Conservation (phyloP, 192 early-diverging fungal genomes). For the Ambispora gerdemannii region DNA sequence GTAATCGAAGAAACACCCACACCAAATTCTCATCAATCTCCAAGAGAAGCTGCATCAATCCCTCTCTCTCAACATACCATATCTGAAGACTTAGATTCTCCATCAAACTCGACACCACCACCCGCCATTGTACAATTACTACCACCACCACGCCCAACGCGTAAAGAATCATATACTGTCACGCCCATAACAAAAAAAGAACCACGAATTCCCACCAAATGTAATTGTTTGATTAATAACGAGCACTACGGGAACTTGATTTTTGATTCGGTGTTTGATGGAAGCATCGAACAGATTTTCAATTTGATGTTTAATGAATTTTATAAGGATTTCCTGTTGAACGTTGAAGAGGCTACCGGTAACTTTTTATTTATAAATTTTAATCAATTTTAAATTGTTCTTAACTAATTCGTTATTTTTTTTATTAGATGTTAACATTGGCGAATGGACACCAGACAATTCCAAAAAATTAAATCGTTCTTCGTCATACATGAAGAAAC, state of each 20-base stretch:
- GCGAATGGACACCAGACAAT: conserved; percentile 34
- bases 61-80: not conserved
- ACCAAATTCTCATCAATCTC: not conserved
- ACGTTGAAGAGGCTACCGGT: conserved; percentile 50
- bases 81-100: too few relatives aligned
- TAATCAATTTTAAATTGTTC: not conserved
- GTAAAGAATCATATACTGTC: not conserved
- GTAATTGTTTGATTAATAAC: conserved; percentile 45
- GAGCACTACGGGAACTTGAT: conserved; percentile 45
- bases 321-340: conserved; percentile 41
- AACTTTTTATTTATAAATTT: conserved; percentile 27
- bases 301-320: conserved; percentile 54
- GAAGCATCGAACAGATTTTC: conserved; percentile 48
- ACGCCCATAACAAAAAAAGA: not conserved
- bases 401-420: not conserved
- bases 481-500: conserved; percentile 40
- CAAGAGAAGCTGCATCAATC: not conserved
- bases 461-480: conserved; percentile 27
- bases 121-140: not conserved
- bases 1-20: not conserved
- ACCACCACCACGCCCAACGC: not conserved
- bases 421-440: conserved; percentile 39
- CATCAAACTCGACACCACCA: not conserved
- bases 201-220: conserved; percentile 37
- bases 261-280: conserved; percentile 46